phyloP scores from a whole-genome alignment of 148 eudicot species.

The Talinum fruticosum region DNA sequence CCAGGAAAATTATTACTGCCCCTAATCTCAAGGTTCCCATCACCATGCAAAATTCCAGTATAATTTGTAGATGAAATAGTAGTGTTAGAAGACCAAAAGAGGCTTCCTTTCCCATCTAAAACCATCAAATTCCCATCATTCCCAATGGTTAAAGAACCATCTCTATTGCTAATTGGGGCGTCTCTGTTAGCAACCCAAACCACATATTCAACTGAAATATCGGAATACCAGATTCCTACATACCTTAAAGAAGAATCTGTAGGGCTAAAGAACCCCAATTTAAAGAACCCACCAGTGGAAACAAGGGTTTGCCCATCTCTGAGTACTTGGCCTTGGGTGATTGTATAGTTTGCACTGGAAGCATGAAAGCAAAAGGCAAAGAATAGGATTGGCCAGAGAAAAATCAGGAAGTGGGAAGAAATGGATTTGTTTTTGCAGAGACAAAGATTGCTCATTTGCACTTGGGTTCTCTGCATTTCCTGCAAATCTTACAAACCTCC shows the following conservation, averaged over 20 bases:
- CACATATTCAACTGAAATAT: constrained; percentile 28
- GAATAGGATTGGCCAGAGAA: not conserved
- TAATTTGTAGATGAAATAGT: constrained; percentile 20
- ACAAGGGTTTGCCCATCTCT: constrained; percentile 49
- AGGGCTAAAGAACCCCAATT: constrained; percentile 71
- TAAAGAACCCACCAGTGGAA: constrained; percentile 38
- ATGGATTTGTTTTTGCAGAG: constrained; percentile 21
- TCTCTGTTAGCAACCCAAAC: constrained; percentile 81
- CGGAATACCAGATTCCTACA: constrained; percentile 60
- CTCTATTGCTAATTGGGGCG: constrained; percentile 31
- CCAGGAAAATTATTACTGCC: constrained; percentile 10
- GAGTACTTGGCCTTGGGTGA: constrained; percentile 32
- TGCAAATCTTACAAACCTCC: not conserved
- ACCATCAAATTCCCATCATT: constrained; percentile 39
- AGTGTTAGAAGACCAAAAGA: constrained; percentile 41
- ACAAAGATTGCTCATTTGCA: constrained; percentile 17
- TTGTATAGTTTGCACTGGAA: constrained; percentile 21
- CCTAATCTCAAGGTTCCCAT: constrained; percentile 37
- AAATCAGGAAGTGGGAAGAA: constrained; percentile 11
- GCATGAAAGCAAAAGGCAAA: constrained; percentile 18
- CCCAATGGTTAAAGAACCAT: constrained; percentile 36
- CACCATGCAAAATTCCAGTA: constrained; percentile 31
- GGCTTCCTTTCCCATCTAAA: constrained; percentile 25
- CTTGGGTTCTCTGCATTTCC: not conserved
- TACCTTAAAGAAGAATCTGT: constrained; percentile 48